Evolutionary conservation across 2,329 filamentous ascomycete species (phyloP).

Genomic region (Coniochaeta ligniaria): DNA sequence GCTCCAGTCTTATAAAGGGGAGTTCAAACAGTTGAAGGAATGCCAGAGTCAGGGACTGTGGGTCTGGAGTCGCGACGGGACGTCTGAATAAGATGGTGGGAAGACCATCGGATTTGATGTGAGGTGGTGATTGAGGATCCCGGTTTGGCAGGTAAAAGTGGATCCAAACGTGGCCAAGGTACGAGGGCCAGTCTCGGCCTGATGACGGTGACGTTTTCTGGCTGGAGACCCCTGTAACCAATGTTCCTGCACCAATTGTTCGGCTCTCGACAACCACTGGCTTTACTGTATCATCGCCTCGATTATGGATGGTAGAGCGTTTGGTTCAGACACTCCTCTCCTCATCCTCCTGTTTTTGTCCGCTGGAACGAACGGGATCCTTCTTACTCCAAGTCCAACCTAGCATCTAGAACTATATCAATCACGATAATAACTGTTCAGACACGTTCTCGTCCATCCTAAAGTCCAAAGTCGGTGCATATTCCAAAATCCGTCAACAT

Average conservation of each 20-base stretch:
- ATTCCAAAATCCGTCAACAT: no score
- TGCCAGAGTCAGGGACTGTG: not conserved
- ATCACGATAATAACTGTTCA: no score
- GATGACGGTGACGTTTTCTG: conserved; percentile 14
- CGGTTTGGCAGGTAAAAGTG: not conserved
- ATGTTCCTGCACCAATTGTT: not conserved
- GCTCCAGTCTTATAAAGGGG: not conserved
- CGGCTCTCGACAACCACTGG: not conserved
- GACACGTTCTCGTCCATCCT: no score
- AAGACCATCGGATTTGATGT: not conserved
- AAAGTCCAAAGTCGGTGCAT: no score
- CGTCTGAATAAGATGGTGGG: not conserved
- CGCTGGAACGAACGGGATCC: no score
- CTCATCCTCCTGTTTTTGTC: no score
- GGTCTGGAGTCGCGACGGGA: no score
- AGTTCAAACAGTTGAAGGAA: not conserved
- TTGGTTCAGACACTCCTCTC: no score
- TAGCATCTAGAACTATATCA: no score
- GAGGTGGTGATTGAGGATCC: not conserved
- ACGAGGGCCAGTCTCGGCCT: not conserved
- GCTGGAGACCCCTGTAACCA: not conserved
- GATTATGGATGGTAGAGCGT: no score
- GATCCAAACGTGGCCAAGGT: not conserved
- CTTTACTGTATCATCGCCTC: not conserved
- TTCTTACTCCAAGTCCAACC: no score